These are phyloP conservation scores for Rhododendron griersonianum DNA, from an alignment of 148 eudicot species.

Conservation along the genomic window DNA sequence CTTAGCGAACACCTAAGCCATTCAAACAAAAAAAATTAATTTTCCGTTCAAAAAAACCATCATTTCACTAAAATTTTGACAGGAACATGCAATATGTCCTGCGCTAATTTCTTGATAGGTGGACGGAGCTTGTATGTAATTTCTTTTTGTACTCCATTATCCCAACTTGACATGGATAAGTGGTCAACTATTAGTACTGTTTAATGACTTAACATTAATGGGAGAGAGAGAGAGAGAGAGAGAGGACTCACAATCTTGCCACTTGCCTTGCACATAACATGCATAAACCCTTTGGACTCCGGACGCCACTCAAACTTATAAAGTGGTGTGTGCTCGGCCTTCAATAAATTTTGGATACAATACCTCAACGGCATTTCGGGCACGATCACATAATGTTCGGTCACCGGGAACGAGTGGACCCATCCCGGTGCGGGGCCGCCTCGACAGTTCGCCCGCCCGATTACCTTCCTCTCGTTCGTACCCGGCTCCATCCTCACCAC, in stretches of 20 bases:
- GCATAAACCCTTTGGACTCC: constrained; percentile 75
- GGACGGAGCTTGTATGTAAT: no score
- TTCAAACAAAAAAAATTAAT: no score
- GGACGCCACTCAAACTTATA: constrained; percentile 96
- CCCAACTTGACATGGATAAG: no score
- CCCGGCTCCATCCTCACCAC: constrained; percentile 84
- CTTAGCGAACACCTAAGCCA: no score
- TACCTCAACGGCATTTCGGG: constrained; percentile 98
- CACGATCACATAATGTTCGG: constrained; percentile 76
- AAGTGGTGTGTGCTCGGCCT: constrained; percentile 86
- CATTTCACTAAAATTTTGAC: no score
- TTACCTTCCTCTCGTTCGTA: constrained; percentile 66
- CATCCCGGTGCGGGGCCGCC: constrained; percentile 91
- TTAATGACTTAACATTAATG: no score
- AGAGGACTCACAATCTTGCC: constrained; percentile 67
- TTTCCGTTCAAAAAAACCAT: no score
- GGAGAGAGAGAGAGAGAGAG: constrained; percentile 3
- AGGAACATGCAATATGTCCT: no score
- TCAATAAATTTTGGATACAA: constrained; percentile 65
- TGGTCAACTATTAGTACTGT: no score
- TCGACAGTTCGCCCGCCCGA: constrained; percentile 72
- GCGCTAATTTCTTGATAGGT: no score
- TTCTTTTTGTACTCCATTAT: no score
- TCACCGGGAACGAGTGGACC: constrained; percentile 97
- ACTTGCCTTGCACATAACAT: constrained; percentile 83